Evolutionary conservation across 495 filamentous ascomycete genomes (phyloP), one percentile per base, ranked within the genome.

Genomic region (Astrothelium subdiscretum): DNA sequence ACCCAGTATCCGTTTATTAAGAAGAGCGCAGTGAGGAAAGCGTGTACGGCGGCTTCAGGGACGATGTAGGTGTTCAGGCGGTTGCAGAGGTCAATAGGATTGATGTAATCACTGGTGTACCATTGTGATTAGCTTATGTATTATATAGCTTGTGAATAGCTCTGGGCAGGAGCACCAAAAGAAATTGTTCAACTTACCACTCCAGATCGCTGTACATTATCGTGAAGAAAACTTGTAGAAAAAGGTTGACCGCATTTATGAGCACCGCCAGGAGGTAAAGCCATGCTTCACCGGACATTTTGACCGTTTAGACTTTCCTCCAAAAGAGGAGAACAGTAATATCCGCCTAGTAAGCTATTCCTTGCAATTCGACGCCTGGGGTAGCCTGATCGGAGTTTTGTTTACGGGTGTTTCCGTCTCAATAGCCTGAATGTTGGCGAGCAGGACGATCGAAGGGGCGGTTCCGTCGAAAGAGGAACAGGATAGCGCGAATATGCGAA

Each of bases 31-130:
- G 95, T 97, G 69, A 99, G 79, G 80, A 96, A 91, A 62, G 85
- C 91, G 73, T 99, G 95, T 63, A 99, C 92, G 66, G 89, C 92
- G 68, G 94, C 95, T 83, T 99, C 95, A 73, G 95, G 95, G 73
- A 97, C 85, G 75, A 99, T 99, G 80, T 99, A 97, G 74, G 91
- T 91, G 80, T 99, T 99, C 66, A 99, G 89, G 68, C 95, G 89
- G 86, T 99, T 99, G 87, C 95, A 99, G 66, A 99, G 92, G 72
- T 99, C 95, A 81, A 97, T 97, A 18, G 95, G 95, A 80, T 99
- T 99, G 80, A 99, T 97, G 79, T 99, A 99, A 79, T 99, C 95
- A 79, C 92, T 96, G 69, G 51, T 35, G 11, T 32, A 38, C 29
- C 12, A 42, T 10, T 60, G 4, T 18, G 1, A 29, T 51, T 32